Percentiles rank a stretch among this genome's conserved stretches.
These are phyloP conservation scores for Ophiostoma sp. DNA, from an alignment of 2,329 filamentous ascomycete genomes.

Conservation along the genomic window DNA sequence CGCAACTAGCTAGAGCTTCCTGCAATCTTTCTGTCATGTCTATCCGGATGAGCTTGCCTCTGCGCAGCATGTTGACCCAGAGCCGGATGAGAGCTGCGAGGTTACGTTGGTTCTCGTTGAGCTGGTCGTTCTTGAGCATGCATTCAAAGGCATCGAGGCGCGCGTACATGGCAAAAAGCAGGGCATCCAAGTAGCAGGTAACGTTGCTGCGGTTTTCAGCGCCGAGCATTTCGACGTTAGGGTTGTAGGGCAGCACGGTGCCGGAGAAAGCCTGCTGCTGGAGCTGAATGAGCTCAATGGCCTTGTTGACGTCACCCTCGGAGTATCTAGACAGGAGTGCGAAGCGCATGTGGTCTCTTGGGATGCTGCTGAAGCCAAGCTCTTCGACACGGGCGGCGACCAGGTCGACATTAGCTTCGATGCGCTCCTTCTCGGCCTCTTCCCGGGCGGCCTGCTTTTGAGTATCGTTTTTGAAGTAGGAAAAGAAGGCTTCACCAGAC, in stretches of 20 bases:
- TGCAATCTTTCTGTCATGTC: constrained; percentile 66
- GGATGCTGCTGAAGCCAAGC: constrained; percentile 43
- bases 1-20: constrained; percentile 73
- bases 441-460: constrained; percentile 52
- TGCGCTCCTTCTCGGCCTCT: constrained; percentile 42
- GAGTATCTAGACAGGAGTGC: constrained; percentile 58
- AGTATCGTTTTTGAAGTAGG: constrained; percentile 59
- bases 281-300: constrained; percentile 69
- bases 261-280: constrained; percentile 78
- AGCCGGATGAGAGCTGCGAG: constrained; percentile 73
- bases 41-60: constrained; percentile 74
- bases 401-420: constrained; percentile 20
- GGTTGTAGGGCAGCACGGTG: constrained; percentile 67
- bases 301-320: constrained; percentile 64
- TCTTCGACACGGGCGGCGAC: constrained; percentile 39
- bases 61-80: constrained; percentile 89
- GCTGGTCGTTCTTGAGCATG: constrained; percentile 77
- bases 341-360: constrained; percentile 53
- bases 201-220: constrained; percentile 80
- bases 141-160: constrained; percentile 86
- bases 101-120: constrained; percentile 64
- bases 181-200: constrained; percentile 89
- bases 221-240: constrained; percentile 67
- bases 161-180: constrained; percentile 94
- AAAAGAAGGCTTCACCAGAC: constrained; percentile 52